Evolutionary conservation across 1,139 yeast genomes (phyloP).

Genomic region (Tardiomyces depauwii): DNA sequence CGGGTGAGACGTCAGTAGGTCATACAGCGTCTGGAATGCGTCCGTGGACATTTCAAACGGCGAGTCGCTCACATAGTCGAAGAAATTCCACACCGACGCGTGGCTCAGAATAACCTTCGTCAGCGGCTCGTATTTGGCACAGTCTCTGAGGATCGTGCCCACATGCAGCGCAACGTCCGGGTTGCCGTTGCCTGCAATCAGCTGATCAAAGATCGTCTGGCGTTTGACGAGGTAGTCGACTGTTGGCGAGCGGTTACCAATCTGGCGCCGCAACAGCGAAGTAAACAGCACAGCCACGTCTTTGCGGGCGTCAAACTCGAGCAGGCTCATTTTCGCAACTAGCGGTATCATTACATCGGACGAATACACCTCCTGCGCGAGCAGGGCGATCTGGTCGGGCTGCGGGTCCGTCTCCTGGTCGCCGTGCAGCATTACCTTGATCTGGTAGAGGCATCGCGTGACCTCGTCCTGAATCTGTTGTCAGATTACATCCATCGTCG

Average conservation of each 20-base stretch:
- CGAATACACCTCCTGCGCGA: slow-evolving; percentile 65
- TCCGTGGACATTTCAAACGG: slow-evolving; percentile 88
- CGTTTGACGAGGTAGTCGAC: slow-evolving; percentile 67
- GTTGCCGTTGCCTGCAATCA: slow-evolving; percentile 60
- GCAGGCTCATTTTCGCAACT: slow-evolving; percentile 42
- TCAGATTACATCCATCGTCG: not conserved
- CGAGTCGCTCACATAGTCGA: slow-evolving; percentile 62
- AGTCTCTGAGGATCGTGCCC: slow-evolving; percentile 77
- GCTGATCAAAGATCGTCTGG: slow-evolving; percentile 51
- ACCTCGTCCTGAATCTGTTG: slow-evolving; percentile 62
- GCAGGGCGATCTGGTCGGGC: slow-evolving; percentile 60
- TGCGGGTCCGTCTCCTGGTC: slow-evolving; percentile 55
- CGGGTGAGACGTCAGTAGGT: slow-evolving; percentile 42
- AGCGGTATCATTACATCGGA: slow-evolving; percentile 58
- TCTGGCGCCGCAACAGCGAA: slow-evolving; percentile 68
- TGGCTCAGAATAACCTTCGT: slow-evolving; percentile 46
- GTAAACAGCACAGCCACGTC: slow-evolving; percentile 67
- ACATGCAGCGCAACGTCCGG: slow-evolving; percentile 63
- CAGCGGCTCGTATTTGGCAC: slow-evolving; percentile 68
- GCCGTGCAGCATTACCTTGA: slow-evolving; percentile 61
- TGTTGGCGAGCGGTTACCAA: slow-evolving; percentile 71
- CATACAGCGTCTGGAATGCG: slow-evolving; percentile 60
- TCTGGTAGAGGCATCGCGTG: slow-evolving; percentile 52
- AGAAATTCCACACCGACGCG: slow-evolving; percentile 68
- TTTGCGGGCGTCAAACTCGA: slow-evolving; percentile 86